Percentiles rank a stretch among this genome's conserved stretches.
These are phyloP conservation scores for Tephrocybe rancida DNA, from an alignment of 768 basidiomycete species.

Conservation along the genomic window DNA sequence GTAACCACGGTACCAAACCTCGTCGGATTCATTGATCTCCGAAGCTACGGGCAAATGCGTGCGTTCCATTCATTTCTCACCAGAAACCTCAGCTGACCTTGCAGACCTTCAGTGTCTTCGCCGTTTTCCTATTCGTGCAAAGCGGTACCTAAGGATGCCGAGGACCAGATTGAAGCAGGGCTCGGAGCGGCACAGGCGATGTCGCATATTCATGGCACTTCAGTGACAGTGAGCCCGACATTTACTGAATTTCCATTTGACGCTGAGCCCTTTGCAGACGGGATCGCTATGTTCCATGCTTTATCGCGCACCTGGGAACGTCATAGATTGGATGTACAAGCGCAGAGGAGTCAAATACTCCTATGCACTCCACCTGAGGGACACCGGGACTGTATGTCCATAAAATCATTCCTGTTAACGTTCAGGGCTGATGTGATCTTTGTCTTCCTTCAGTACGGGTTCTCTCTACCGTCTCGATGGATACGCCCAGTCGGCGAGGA, in stretches of 20 bases:
- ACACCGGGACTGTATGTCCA: constrained; percentile 66
- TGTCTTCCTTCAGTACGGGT: constrained; percentile 66
- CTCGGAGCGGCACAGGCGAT: constrained; percentile 60
- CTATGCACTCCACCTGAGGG: constrained; percentile 66
- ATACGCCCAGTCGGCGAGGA: constrained; percentile 85
- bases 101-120: constrained; percentile 56
- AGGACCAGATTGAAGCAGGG: constrained; percentile 70
- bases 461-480: constrained; percentile 68
- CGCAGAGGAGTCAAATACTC: constrained; percentile 59
- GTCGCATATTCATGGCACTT: constrained; percentile 48
- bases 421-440: not conserved
- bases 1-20: constrained; percentile 54
- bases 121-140: constrained; percentile 78
- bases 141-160: constrained; percentile 60
- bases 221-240: constrained; percentile 41
- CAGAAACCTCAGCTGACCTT: not conserved
- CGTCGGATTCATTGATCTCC: constrained; percentile 70
- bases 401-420: not conserved
- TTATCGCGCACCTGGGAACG: constrained; percentile 60
- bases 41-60: constrained; percentile 87
- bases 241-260: not conserved
- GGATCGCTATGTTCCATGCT: constrained; percentile 48
- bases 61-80: constrained; percentile 27
- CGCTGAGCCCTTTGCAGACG: constrained; percentile 28
- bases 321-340: constrained; percentile 69